These are phyloP conservation scores for Astragalus membranaceus DNA, from an alignment of 306 rosid species.

Conservation along the genomic window DNA sequence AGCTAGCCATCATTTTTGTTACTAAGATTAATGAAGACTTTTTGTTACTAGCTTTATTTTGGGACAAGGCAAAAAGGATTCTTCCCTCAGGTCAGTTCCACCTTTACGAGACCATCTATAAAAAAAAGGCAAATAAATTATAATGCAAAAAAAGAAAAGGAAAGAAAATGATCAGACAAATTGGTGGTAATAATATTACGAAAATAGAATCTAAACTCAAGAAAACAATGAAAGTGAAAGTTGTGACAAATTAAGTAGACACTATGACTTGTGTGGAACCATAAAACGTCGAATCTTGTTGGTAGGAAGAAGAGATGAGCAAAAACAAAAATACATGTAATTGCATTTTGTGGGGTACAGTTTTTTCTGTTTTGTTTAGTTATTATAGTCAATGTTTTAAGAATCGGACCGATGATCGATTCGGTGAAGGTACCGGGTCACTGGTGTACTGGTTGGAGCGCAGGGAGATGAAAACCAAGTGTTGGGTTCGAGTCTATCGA, in stretches of 20 bases:
- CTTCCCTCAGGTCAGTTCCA: conserved; percentile 30
- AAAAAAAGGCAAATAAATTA: background rate
- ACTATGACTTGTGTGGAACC: conserved; percentile 8
- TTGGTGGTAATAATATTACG: background rate
- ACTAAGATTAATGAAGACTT: conserved; percentile 5
- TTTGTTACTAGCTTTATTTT: conserved; percentile 8
- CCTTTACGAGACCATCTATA: conserved; percentile 29
- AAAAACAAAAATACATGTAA: conserved; percentile 8
- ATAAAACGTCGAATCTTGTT: conserved; percentile 25
- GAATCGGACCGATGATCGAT: too few species aligned
- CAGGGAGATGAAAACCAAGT: too few species aligned
- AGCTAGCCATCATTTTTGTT: conserved; percentile 18
- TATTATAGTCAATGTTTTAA: too few species aligned
- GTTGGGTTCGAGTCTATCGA: too few species aligned
- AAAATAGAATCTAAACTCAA: background rate
- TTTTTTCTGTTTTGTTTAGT: background rate
- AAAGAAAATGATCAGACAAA: background rate
- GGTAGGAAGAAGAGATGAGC: background rate
- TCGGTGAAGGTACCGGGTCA: too few species aligned
- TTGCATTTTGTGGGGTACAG: background rate
- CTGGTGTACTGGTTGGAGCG: too few species aligned
- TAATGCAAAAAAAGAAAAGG: background rate
- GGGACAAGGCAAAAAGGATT: conserved; percentile 25
- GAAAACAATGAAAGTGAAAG: background rate
- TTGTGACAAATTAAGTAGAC: background rate